Percentiles rank a stretch among this genome's conserved stretches.
Evolutionary conservation across 768 basidiomycete species (phyloP).

Genomic region (Lanmaoa rubissima): DNA sequence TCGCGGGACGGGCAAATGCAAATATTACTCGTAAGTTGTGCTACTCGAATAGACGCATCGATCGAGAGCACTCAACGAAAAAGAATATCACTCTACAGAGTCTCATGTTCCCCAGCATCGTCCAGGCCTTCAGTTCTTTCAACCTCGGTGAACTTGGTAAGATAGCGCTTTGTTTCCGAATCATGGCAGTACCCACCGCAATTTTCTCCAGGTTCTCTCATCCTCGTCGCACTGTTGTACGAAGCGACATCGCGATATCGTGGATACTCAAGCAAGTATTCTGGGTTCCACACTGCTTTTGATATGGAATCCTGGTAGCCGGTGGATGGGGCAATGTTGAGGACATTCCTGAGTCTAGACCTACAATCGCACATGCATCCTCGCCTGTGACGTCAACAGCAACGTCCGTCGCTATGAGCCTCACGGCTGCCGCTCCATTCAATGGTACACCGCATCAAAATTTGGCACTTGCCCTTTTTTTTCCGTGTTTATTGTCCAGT

Average conservation of each 20-base stretch:
- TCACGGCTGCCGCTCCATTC: constrained; percentile 63
- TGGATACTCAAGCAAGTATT: constrained; percentile 59
- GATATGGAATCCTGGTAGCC: constrained; percentile 66
- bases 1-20: constrained; percentile 49
- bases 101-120: constrained; percentile 68
- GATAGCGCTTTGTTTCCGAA: constrained; percentile 2
- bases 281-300: constrained; percentile 77
- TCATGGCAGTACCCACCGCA: background rate
- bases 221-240: constrained; percentile 59
- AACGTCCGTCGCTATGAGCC: constrained; percentile 60
- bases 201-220: constrained; percentile 49
- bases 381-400: constrained; percentile 37
- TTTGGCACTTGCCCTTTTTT: constrained; percentile 60
- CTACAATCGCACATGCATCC: background rate
- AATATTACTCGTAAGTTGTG: constrained; percentile 44
- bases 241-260: constrained; percentile 44
- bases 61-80: background rate
- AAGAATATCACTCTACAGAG: constrained; percentile 59
- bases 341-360: constrained; percentile 55
- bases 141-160: constrained; percentile 56
- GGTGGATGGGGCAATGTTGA: constrained; percentile 70
- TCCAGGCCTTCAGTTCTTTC: constrained; percentile 58
- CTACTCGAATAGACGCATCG: background rate
- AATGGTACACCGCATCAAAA: constrained; percentile 53
- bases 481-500: too few species aligned